These are phyloP conservation scores for Syzygium grande DNA, from an alignment of 345 rosid genomes.

Conservation along the genomic window DNA sequence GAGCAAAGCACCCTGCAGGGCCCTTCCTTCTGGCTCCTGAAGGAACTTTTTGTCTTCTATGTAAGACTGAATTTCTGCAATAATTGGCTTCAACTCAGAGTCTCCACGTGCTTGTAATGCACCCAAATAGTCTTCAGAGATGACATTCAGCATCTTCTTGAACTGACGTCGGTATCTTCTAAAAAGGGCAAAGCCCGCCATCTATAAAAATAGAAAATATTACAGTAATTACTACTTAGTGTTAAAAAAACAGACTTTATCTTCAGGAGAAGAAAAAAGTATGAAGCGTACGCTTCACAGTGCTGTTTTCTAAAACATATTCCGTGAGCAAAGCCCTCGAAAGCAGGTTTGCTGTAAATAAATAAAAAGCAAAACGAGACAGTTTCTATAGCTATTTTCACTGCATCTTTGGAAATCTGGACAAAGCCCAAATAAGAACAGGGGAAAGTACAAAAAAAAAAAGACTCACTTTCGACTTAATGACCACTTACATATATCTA, in stretches of 20 bases:
- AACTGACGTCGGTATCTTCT: slow-evolving; percentile 62
- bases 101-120: slow-evolving; percentile 43
- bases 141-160: slow-evolving; percentile 42
- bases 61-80: slow-evolving; percentile 40
- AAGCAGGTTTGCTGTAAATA: not conserved
- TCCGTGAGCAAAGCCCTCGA: not conserved
- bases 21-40: slow-evolving; percentile 62
- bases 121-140: slow-evolving; percentile 44
- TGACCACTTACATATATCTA: not conserved
- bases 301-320: not conserved
- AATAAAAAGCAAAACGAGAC: not conserved
- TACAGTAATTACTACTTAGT: not conserved
- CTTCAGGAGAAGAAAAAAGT: not conserved
- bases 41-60: slow-evolving; percentile 51
- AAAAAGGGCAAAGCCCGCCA: slow-evolving; percentile 72
- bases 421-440: not conserved
- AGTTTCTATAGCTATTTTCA: not conserved
- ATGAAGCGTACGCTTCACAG: not conserved
- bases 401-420: not conserved
- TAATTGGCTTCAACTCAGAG: slow-evolving; percentile 31
- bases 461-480: not conserved
- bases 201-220: slow-evolving; percentile 21
- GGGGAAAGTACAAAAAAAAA: not conserved
- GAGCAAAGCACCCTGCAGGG: slow-evolving; percentile 24
- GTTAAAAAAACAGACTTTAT: not conserved